Percentiles rank a stretch among this genome's conserved stretches.
Conservation (phyloP, 495 filamentous ascomycete genomes). For the Emericellopsis terricola region DNA sequence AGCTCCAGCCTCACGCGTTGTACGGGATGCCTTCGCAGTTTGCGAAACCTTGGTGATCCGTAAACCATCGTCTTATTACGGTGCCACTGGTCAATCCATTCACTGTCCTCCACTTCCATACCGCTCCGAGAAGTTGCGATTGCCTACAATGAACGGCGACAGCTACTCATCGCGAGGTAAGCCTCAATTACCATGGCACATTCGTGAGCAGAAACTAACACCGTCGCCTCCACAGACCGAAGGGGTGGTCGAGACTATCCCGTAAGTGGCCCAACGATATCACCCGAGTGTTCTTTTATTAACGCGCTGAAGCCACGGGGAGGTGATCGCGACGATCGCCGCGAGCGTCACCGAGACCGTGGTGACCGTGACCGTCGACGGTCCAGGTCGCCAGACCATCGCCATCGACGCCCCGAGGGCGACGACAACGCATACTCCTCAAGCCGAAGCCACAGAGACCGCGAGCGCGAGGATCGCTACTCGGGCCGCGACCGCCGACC, state of each 20-base stretch:
- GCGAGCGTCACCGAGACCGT: slow-evolving; percentile 34
- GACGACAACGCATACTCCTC: slow-evolving; percentile 77
- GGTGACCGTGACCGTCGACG: slow-evolving; percentile 49
- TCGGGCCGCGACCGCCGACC: slow-evolving; percentile 39
- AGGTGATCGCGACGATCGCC: slow-evolving; percentile 31
- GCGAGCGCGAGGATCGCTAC: slow-evolving; percentile 82
- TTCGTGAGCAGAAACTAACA: too few species aligned
- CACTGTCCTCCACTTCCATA: too few species aligned
- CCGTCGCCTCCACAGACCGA: too few species aligned
- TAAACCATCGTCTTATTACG: too few species aligned
- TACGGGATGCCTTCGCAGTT: too few species aligned
- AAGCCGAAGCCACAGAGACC: slow-evolving; percentile 74
- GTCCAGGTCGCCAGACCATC: slow-evolving; percentile 54
- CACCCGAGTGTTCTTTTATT: neutral
- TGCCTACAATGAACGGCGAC: slow-evolving; percentile 72
- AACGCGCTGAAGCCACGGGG: slow-evolving; percentile 6
- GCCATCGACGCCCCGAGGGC: slow-evolving; percentile 34
- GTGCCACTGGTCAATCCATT: too few species aligned
- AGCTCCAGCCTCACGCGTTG: too few species aligned
- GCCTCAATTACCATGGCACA: too few species aligned
- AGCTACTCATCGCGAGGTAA: slow-evolving; percentile 67
- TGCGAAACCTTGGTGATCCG: too few species aligned
- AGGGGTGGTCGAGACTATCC: slow-evolving; percentile 34
- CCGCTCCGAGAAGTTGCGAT: too few species aligned
- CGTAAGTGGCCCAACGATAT: slow-evolving; percentile 1